phyloP scores from a whole-genome alignment of 108 stramenopile species.

The Cyclotella cryptica region DNA sequence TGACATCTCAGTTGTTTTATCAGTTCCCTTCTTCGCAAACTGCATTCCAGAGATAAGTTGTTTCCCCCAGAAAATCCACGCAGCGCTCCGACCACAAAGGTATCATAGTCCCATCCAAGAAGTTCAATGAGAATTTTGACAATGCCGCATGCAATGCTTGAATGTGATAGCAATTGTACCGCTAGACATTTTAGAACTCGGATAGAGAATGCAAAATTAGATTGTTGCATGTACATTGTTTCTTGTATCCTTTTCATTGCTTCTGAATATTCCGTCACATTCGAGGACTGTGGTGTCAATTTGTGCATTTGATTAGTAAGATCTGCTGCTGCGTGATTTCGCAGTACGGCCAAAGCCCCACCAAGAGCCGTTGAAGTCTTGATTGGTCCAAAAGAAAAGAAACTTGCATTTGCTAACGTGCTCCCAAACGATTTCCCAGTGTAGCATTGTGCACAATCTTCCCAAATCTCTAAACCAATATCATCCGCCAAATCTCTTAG shows the following conservation, averaged over 20 bases:
- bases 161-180: constrained; percentile 60
- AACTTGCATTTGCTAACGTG: constrained; percentile 57
- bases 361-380: constrained; percentile 88
- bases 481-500: constrained; percentile 57
- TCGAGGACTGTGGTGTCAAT: neutral
- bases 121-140: constrained; percentile 31
- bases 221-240: constrained; percentile 55
- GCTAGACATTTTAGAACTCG: constrained; percentile 54
- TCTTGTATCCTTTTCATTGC: constrained; percentile 72
- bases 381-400: constrained; percentile 89
- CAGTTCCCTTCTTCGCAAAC: neutral
- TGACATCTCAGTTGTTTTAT: constrained; percentile 60
- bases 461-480: constrained; percentile 68
- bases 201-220: constrained; percentile 50
- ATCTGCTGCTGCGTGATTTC: neutral
- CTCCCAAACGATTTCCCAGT: constrained; percentile 57
- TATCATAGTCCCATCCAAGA: constrained; percentile 63
- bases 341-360: constrained; percentile 66
- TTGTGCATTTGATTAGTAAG: neutral
- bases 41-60: neutral
- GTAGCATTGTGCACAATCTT: constrained; percentile 90
- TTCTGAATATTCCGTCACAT: constrained; percentile 2
- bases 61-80: constrained; percentile 62
- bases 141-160: constrained; percentile 52
- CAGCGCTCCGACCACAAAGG: constrained; percentile 55